A percentile compares a stretch with the other conserved stretches of the same genome.
phyloP scores from a whole-genome alignment of 495 filamentous ascomycete species.

The Aspergillus bridgeri region DNA sequence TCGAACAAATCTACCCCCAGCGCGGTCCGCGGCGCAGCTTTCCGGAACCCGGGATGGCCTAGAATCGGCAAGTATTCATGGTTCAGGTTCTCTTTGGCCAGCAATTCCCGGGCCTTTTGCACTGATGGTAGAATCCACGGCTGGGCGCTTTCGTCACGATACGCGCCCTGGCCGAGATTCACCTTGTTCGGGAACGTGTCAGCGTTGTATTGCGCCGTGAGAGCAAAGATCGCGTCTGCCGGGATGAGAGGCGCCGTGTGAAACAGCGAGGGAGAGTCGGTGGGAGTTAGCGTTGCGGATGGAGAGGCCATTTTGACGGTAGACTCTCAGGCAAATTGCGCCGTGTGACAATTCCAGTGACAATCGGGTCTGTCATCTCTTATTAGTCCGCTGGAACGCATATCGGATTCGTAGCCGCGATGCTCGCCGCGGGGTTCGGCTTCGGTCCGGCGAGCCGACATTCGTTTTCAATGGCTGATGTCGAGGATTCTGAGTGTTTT shows the following conservation, averaged over 20 bases:
- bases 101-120: slow-evolving; percentile 14
- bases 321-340: not conserved
- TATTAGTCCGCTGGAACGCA: not conserved
- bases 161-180: slow-evolving; percentile 37
- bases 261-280: slow-evolving; percentile 17
- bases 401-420: not conserved
- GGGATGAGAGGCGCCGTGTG: slow-evolving; percentile 23
- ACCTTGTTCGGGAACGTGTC: slow-evolving; percentile 31
- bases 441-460: not conserved
- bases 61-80: slow-evolving; percentile 42
- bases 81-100: slow-evolving; percentile 11
- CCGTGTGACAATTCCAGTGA: not conserved
- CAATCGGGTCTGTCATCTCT: not conserved
- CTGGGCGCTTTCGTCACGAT: slow-evolving; percentile 36
- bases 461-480: not conserved
- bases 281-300: not conserved
- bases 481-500: not conserved
- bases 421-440: not conserved
- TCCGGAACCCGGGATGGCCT: slow-evolving; percentile 26
- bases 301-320: slow-evolving; percentile 1
- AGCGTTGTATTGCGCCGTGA: slow-evolving; percentile 30
- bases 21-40: slow-evolving; percentile 18
- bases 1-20: slow-evolving; percentile 19
- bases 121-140: slow-evolving; percentile 43
- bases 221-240: slow-evolving; percentile 36